A percentile compares a stretch with the other conserved stretches of the same genome.
Evolutionary conservation across 2,329 filamentous ascomycete species (phyloP).

Genomic region (Emericellopsis atlantica): DNA sequence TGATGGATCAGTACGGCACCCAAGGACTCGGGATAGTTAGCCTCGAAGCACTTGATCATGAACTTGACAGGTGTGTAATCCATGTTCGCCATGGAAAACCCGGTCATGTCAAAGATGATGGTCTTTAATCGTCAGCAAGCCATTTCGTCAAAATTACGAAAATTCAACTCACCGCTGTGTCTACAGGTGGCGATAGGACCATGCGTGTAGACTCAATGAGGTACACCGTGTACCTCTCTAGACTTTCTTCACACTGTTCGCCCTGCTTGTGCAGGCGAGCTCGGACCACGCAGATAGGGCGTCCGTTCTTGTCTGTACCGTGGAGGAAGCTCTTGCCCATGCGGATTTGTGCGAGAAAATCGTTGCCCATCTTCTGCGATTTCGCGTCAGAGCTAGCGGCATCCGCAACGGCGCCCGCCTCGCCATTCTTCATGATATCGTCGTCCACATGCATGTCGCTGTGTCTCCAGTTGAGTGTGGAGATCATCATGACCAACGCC

Average conservation of each 20-base stretch:
- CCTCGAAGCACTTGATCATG: slow-evolving; percentile 99
- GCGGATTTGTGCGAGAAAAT: slow-evolving; percentile 73
- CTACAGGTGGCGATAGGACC: slow-evolving; percentile 64
- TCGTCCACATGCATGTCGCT: slow-evolving; percentile 79
- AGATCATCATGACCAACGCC: slow-evolving; percentile 86
- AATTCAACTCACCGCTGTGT: slow-evolving; percentile 66
- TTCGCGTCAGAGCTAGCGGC: slow-evolving; percentile 42
- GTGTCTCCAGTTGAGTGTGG: slow-evolving; percentile 84
- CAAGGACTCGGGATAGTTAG: slow-evolving; percentile 91
- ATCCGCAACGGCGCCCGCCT: slow-evolving; percentile 50
- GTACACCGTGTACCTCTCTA: slow-evolving; percentile 88
- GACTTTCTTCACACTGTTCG: slow-evolving; percentile 67
- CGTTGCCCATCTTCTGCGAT: slow-evolving; percentile 54
- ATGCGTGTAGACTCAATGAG: slow-evolving; percentile 90
- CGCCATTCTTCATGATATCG: slow-evolving; percentile 70
- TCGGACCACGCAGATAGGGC: slow-evolving; percentile 78
- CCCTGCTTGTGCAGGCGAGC: slow-evolving; percentile 71
- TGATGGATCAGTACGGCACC: slow-evolving; percentile 90
- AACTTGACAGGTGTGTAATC: slow-evolving; percentile 96
- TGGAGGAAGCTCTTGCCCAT: slow-evolving; percentile 92
- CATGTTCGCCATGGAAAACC: slow-evolving; percentile 93
- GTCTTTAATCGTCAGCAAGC: slow-evolving; percentile 38
- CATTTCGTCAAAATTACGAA: neutral
- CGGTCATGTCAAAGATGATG: slow-evolving; percentile 91
- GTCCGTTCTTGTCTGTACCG: slow-evolving; percentile 68